Evolutionary conservation across 352 stramenopile species (phyloP).

Genomic region (Globisporangium paddicum): DNA sequence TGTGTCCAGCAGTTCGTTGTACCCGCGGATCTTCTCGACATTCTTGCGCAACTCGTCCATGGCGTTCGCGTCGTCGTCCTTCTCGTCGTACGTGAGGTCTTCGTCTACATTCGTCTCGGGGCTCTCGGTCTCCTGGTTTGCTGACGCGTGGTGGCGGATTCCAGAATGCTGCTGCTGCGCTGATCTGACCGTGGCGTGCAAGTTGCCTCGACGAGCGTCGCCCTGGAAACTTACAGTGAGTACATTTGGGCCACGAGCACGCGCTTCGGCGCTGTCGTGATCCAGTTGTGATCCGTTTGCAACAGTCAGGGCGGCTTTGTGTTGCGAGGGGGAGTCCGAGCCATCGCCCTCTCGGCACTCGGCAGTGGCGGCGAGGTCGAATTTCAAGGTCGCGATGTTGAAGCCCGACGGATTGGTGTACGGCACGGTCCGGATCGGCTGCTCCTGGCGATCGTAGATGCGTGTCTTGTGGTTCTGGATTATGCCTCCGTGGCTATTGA

Average conservation of each 20-base stretch:
- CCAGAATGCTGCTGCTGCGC: not conserved
- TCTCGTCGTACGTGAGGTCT: conserved; percentile 9
- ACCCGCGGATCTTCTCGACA: conserved; percentile 75
- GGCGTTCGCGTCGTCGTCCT: conserved; percentile 21
- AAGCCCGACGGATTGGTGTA: conserved; percentile 65
- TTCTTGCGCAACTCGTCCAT: conserved; percentile 71
- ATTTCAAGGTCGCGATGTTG: conserved; percentile 75
- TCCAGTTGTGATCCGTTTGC: not conserved
- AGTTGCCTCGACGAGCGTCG: conserved; percentile 5
- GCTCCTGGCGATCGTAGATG: conserved; percentile 58
- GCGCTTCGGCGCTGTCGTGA: not conserved
- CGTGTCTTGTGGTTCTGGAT: conserved; percentile 45
- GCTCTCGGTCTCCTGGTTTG: conserved; percentile 27
- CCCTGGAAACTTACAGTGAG: conserved; percentile 27
- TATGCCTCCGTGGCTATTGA: conserved; percentile 37
- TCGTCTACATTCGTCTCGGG: conserved; percentile 18
- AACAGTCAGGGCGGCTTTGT: not conserved
- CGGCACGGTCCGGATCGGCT: conserved; percentile 35
- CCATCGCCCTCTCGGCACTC: not conserved
- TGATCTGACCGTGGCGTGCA: conserved; percentile 13
- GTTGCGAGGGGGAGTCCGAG: not conserved
- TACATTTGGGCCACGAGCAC: conserved; percentile 15
- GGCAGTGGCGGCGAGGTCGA: conserved; percentile 37
- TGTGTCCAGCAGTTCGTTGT: conserved; percentile 74
- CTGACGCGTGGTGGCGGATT: not conserved